Percentiles rank a stretch among this genome's conserved stretches.
Evolutionary conservation across 2,329 filamentous ascomycete genomes (phyloP).

Genomic region (Alternaria arborescens): DNA sequence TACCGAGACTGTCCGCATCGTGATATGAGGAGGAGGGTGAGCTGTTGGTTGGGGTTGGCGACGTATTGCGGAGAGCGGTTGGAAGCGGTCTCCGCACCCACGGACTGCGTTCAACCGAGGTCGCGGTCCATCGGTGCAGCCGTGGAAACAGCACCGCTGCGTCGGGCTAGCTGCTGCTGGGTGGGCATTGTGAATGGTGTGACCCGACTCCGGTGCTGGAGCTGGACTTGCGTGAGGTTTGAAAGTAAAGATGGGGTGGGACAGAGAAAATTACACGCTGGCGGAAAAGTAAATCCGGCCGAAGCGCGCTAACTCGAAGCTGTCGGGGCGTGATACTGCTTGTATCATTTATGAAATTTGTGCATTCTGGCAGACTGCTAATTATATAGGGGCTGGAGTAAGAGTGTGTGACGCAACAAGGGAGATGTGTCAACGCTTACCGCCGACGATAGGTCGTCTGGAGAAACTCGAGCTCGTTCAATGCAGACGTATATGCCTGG

Average conservation of each 20-base stretch:
- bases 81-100: constrained; percentile 43
- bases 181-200: constrained; percentile 12
- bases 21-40: constrained; percentile 22
- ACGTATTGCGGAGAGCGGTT: constrained; percentile 36
- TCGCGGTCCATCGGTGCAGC: constrained; percentile 29
- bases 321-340: no score
- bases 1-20: constrained; percentile 42
- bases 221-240: constrained; percentile 12
- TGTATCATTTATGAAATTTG: no score
- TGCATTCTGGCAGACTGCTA: no score
- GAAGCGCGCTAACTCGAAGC: constrained; percentile 7
- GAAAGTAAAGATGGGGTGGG: constrained; percentile 15
- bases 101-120: constrained; percentile 45
- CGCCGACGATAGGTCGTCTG: no score
- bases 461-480: no score
- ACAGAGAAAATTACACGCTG: constrained; percentile 16
- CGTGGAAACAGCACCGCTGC: constrained; percentile 9
- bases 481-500: no score
- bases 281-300: constrained; percentile 30
- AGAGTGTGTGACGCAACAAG: no score
- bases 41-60: constrained; percentile 27
- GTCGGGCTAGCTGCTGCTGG: constrained; percentile 3
- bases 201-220: constrained; percentile 5
- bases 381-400: no score
- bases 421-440: no score